Base-by-base conservation (phyloP, 805 yeast species). In the Metschnikowia lochheadii region DNA sequence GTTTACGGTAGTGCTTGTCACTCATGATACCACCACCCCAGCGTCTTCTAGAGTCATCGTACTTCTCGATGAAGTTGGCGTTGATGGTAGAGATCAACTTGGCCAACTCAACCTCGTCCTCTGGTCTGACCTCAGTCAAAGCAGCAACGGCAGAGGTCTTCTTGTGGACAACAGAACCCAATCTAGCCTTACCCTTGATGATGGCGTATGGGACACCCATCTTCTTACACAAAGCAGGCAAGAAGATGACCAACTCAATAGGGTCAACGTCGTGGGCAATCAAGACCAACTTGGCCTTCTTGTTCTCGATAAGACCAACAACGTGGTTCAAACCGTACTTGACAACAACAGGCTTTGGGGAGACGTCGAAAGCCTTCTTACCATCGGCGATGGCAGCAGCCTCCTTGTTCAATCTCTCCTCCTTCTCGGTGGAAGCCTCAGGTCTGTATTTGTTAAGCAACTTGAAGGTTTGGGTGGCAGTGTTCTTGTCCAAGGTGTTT, bases 21-120 rank as follows among this genome's bases (percentile, higher is more conserved):
- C 98, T 97, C 83, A 94, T 80, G 77, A 89, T 72, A 83, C 99
- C 99, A 83, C 99, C 99, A 83, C 98, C 98, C 99, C 99, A 92
- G 86, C 89, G 96, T 81, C 89, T 90, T 84, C 95, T 92, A 73
- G 82, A 70, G 66, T 94, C 97, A 71, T 92, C 97, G 87, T 85
- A 89, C 79, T 89, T 89, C 73, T 88, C 96, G 66, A 77, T 75
- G 79, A 86, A 92, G 94, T 89, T 90, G 63, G 96, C 85, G 79
- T 89, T 84, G 76, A 92, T 83, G 69, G 98, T 86, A 53, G 97
- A 86, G 63, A 94, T 82, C 69, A 92, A 83, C 75, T 89, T 87
- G 63, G 97, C 91, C 68, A 92, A 84, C 70, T 89, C 90, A 70
- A 96, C 83, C 80, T 89, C 94, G 76, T 92, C 98, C 84, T 92